These are phyloP conservation scores for Candida ponderosae DNA, from an alignment of 805 yeast genomes.

Conservation along the genomic window DNA sequence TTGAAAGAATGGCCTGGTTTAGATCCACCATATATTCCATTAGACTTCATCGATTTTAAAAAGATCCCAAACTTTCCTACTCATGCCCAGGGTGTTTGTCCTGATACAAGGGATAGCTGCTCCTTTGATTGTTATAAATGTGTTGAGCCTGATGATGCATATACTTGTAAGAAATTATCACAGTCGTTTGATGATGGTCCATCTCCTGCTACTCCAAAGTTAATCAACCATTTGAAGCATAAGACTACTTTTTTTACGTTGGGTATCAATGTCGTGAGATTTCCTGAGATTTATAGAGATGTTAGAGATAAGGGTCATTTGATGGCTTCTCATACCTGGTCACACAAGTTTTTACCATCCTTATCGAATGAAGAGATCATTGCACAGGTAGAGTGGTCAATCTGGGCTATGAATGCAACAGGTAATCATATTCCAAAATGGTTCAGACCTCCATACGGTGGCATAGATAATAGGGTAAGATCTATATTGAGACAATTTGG, in stretches of 20 bases:
- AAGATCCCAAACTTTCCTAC: constrained; percentile 40
- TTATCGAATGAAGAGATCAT: constrained; percentile 72
- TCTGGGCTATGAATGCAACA: constrained; percentile 98
- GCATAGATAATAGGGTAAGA: constrained; percentile 81
- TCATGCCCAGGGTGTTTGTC: constrained; percentile 56
- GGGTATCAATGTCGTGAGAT: constrained; percentile 71
- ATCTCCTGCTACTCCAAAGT: constrained; percentile 53
- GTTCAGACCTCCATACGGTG: constrained; percentile 97
- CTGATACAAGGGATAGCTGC: constrained; percentile 46
- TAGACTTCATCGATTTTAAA: constrained; percentile 57
- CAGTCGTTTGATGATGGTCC: constrained; percentile 98
- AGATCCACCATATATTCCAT: constrained; percentile 82
- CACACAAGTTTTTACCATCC: constrained; percentile 77
- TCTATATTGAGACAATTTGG: constrained; percentile 77
- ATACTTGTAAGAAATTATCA: constrained; percentile 63
- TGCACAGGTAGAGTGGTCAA: constrained; percentile 90
- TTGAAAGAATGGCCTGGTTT: constrained; percentile 75
- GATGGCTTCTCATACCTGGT: constrained; percentile 88
- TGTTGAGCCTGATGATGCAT: constrained; percentile 66
- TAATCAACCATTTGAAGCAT: constrained; percentile 44
- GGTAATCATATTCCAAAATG: constrained; percentile 81
- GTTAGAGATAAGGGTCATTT: constrained; percentile 62
- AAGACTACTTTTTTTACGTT: constrained; percentile 78
- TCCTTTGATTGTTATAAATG: constrained; percentile 86
- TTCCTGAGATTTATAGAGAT: constrained; percentile 62